Conservation (phyloP, 352 stramenopile species). For the Pythium monospermum region DNA sequence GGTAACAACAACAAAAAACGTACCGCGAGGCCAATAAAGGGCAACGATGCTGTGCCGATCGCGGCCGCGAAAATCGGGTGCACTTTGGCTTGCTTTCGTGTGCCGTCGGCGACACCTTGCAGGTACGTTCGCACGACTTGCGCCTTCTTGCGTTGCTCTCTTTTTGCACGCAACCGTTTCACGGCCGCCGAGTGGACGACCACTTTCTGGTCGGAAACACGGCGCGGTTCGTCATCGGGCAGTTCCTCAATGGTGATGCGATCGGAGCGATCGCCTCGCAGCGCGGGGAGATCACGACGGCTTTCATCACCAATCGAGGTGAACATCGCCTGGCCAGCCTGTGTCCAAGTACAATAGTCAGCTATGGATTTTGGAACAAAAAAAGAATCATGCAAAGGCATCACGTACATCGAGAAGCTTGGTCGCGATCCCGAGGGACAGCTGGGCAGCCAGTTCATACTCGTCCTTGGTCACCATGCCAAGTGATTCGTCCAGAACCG, state of each 20-base stretch:
- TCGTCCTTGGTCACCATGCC: constrained; percentile 73
- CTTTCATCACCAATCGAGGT: constrained; percentile 69
- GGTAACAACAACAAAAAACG: constrained; percentile 4
- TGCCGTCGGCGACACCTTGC: constrained; percentile 33
- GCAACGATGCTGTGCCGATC: constrained; percentile 51
- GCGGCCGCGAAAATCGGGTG: constrained; percentile 60
- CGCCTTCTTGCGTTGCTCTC: constrained; percentile 28
- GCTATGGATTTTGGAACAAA: too few relatives aligned
- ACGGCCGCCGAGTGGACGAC: constrained; percentile 1
- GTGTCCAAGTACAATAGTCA: not conserved
- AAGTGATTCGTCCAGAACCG: constrained; percentile 64
- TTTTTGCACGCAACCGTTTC: constrained; percentile 14
- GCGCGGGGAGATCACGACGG: constrained; percentile 24
- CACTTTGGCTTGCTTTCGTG: constrained; percentile 34
- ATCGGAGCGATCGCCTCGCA: constrained; percentile 30
- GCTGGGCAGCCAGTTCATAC: constrained; percentile 52
- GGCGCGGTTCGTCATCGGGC: constrained; percentile 25
- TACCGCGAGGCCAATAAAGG: constrained; percentile 77
- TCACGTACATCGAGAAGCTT: constrained; percentile 48
- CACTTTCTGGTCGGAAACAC: not conserved
- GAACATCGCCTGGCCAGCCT: constrained; percentile 62
- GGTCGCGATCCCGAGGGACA: constrained; percentile 71
- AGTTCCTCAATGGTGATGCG: constrained; percentile 77
- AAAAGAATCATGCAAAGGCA: too few relatives aligned
- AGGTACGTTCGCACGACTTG: constrained; percentile 45